Base-by-base conservation (phyloP, 768 basidiomycete genomes). In the Tulasnella sp. region DNA sequence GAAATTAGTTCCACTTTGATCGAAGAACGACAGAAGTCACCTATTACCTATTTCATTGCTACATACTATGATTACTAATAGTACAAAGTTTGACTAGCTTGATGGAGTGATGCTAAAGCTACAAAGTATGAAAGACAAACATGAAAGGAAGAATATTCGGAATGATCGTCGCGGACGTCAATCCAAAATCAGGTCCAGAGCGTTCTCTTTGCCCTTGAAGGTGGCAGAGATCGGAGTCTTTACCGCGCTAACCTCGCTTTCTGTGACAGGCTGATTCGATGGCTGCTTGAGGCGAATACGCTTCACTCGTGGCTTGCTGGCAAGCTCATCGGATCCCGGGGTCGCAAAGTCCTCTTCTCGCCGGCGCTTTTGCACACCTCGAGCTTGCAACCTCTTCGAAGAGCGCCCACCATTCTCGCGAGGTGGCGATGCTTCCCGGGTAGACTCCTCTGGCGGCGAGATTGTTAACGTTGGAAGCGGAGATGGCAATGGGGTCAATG, bases 131-230 rank as follows among this genome's bases (percentile, higher is more conserved):
- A 64, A 31, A 1, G 58, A 64, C 25, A 64, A 6, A 31, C 9
- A 31, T 64, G 29, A 19, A 64, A 31, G 52, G 52, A 29, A 25
- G 29, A 64, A 3, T 15, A 64, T 9, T 17, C 11, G 12, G 2
- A 12, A 64, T 29, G 12, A 29, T 11, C 58, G 29, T 64, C 31
- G 31, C 15, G 31, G 31, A 29, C 29, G 31, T 64, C 31, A 64
- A 64, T 25, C 58, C 58, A 64, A 19, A 34, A 29, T 64, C 58
- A 64, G 12, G 58, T 64, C 58, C 7, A 64, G 58, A 17, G 58
- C 69, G 34, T 70, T 70, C 37, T 70, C 69, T 25, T 70, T 70
- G 11, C 69, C 69, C 40, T 70, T 70, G 69, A 70, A 70, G 19
- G 69, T 42, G 36, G 37, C n/a, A 22, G 69, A 70, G 11, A 38